Evolutionary conservation across 2,329 filamentous ascomycete species (phyloP), one percentile per base, ranked within the genome.

Genomic region (Exophiala sp.): DNA sequence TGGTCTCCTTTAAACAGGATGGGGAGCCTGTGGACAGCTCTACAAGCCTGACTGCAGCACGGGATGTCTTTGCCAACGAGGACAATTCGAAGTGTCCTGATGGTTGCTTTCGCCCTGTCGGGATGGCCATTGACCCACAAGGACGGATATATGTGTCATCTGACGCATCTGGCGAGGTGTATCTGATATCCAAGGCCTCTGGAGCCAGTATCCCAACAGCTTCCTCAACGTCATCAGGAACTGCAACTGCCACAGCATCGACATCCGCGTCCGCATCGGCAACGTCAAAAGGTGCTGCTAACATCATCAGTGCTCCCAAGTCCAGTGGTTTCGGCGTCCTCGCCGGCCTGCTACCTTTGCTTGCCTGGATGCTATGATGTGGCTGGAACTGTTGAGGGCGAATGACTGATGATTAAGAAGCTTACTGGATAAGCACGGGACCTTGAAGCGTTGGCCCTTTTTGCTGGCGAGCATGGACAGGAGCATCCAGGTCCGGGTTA

Each of bases 11-110:
- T 57, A 60, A 60, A 32, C 62, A 69, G 21, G 69, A 74, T 41
- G 78, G 76, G 29, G 70, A 73, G 20, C 78, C 78, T 2, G 68
- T 68, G 1, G 73, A 72, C 9, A 60, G 66, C 6, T 62, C 70
- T 14, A 71, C 72, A 46, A 67, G 64, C 42, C 62, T 61, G 41
- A 66, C 62, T 14, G 63, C 66, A 4, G 62, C 61, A 11, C 63
- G 47, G 3, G 66, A 68, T 54, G 62, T 71, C 18, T 60, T 69
- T 32, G 51, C 54, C 11, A 71, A 70, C 51, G 49, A 57, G 18
- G 62, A 70, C 47, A 62, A 60, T 40, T 58, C 58, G 8, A 58
- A 32, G 38, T 71, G 68, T 57, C 65, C 66, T 7, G 47, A 52
- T 8, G 52, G 63, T 29, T 71, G 68, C 49, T 66, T 70, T 49